Evolutionary conservation across 345 rosid species (phyloP).

Genomic region (Populus ilicifolia): DNA sequence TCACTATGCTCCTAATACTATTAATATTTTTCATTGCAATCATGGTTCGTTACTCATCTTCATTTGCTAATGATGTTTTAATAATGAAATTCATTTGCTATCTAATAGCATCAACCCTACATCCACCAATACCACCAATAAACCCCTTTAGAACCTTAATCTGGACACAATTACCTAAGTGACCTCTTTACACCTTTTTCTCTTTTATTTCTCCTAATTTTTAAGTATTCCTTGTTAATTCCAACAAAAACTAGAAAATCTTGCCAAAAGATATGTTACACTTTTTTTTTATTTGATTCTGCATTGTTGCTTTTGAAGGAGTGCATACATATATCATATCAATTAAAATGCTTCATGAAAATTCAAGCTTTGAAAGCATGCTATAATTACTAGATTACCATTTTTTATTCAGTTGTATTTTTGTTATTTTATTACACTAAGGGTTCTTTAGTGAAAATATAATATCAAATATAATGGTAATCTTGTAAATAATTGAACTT

Average conservation of each 20-base stretch:
- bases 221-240: constrained; percentile 70
- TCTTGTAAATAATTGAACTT: too few relatives aligned
- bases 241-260: constrained; percentile 64
- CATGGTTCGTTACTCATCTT: neutral
- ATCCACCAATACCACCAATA: constrained; percentile 28
- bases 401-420: too few relatives aligned
- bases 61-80: neutral
- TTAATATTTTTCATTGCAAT: neutral
- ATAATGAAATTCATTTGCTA: neutral
- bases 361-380: constrained; percentile 60
- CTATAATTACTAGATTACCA: too few relatives aligned
- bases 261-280: constrained; percentile 60
- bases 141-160: constrained; percentile 11
- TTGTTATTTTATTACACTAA: too few relatives aligned
- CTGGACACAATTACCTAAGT: constrained; percentile 8
- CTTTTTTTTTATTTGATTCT: too few relatives aligned
- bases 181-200: constrained; percentile 38
- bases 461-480: too few relatives aligned
- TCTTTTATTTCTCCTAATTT: constrained; percentile 15
- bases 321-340: neutral
- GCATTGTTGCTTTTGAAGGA: neutral
- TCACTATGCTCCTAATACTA: neutral
- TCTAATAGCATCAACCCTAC: constrained; percentile 15
- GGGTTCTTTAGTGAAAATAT: too few relatives aligned
- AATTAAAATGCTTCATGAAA: constrained; percentile 31